Evolutionary conservation across 176 grass and related monocot species (phyloP).

Genomic region (Echinochloa phyllopogon): DNA sequence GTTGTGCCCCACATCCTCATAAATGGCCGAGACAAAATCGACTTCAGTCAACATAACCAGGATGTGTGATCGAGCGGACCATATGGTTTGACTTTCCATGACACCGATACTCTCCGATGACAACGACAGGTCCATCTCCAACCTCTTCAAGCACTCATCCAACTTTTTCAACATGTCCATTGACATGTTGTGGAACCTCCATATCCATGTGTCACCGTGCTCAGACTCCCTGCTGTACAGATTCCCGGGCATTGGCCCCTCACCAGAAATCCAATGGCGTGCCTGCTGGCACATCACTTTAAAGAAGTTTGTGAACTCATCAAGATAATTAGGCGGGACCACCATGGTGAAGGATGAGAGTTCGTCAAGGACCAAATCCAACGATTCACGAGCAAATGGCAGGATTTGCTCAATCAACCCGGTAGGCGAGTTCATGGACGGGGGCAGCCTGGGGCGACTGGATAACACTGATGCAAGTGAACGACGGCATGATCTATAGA

Average conservation of each 20-base stretch:
- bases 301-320: constrained; percentile 84
- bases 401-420: constrained; percentile 69
- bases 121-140: constrained; percentile 64
- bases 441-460: constrained; percentile 22
- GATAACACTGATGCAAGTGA: constrained; percentile 61
- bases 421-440: constrained; percentile 42
- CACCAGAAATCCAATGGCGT: constrained; percentile 44
- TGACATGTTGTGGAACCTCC: constrained; percentile 57
- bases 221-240: constrained; percentile 61
- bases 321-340: constrained; percentile 53
- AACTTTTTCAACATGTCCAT: constrained; percentile 68
- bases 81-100: constrained; percentile 51
- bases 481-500: constrained; percentile 68
- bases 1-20: constrained; percentile 68
- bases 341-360: constrained; percentile 60
- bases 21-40: constrained; percentile 74
- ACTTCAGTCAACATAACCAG: constrained; percentile 68
- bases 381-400: constrained; percentile 66
- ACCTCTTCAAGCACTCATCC: constrained; percentile 65
- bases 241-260: constrained; percentile 50
- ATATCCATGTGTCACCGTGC: constrained; percentile 66
- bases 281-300: constrained; percentile 57
- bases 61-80: constrained; percentile 54
- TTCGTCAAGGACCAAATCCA: constrained; percentile 50
- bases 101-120: constrained; percentile 50